Percentiles rank a stretch among this genome's conserved stretches.
Evolutionary conservation across 805 yeast genomes (phyloP).

Genomic region (Barnettozyma populi): DNA sequence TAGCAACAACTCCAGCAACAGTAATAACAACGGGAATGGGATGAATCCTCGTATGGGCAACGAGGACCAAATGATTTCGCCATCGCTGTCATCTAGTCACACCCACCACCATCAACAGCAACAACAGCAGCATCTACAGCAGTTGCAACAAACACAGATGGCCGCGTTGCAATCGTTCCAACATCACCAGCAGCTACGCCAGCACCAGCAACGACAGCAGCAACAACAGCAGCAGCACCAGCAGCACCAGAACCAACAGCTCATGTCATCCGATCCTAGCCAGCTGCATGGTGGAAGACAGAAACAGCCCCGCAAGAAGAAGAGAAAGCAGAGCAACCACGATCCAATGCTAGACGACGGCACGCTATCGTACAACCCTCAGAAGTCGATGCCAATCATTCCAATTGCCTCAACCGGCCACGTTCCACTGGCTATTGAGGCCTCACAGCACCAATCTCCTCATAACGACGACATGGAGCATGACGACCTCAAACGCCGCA

Average conservation of each 20-base stretch:
- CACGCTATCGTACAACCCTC: constrained; percentile 2
- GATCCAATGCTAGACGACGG: constrained; percentile 19
- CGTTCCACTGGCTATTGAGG: constrained; percentile 11
- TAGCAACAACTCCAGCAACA: background rate
- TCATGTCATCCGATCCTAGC: background rate
- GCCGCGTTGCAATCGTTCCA: constrained; percentile 5
- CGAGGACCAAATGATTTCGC: constrained; percentile 17
- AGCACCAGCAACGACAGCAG: constrained; percentile 4
- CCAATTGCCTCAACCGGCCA: constrained; percentile 10
- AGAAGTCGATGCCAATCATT: constrained; percentile 3
- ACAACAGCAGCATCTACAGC: constrained; percentile 10
- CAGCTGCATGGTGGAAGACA: background rate
- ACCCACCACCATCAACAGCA: constrained; percentile 11
- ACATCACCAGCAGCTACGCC: constrained; percentile 10
- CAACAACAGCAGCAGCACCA: constrained; percentile 5
- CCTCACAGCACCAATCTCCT: constrained; percentile 5
- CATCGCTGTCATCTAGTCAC: constrained; percentile 14
- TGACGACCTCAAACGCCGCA: constrained; percentile 19
- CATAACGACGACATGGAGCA: constrained; percentile 5
- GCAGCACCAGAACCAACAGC: background rate
- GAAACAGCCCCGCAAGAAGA: constrained; percentile 14
- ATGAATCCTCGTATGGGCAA: constrained; percentile 14
- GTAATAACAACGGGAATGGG: constrained; percentile 5
- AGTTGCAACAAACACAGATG: constrained; percentile 6
- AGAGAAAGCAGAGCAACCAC: constrained; percentile 15